Evolutionary conservation across 1,284 basidiomycete species (phyloP).

Genomic region (Lentinula novae-zelandiae): DNA sequence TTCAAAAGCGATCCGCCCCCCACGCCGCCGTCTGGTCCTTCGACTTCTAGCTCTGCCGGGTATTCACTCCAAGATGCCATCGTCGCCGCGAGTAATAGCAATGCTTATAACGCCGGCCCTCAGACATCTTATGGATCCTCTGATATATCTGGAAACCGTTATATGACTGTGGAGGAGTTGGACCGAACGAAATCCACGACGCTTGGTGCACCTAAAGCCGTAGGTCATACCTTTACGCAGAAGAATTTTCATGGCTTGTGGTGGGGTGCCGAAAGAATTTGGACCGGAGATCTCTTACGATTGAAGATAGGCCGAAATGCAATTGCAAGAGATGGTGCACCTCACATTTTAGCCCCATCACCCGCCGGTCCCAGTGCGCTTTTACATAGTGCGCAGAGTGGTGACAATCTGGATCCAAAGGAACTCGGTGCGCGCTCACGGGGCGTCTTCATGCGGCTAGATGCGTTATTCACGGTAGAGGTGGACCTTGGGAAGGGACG

Average conservation of each 20-base stretch:
- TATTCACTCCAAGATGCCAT: slow-evolving; percentile 29
- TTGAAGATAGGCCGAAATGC: slow-evolving; percentile 64
- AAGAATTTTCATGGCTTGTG: slow-evolving; percentile 76
- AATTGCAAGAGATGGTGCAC: slow-evolving; percentile 59
- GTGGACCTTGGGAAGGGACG: slow-evolving; percentile 35
- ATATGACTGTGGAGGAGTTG: background rate
- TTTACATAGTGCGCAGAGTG: slow-evolving; percentile 25
- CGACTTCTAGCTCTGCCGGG: slow-evolving; percentile 16
- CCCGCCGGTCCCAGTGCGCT: slow-evolving; percentile 39
- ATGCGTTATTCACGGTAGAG: slow-evolving; percentile 59
- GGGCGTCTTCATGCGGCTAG: slow-evolving; percentile 65
- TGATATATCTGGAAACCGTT: background rate
- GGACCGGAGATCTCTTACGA: slow-evolving; percentile 82
- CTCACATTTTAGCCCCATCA: slow-evolving; percentile 54
- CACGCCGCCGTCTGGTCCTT: slow-evolving; percentile 18
- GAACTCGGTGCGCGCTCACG: slow-evolving; percentile 54
- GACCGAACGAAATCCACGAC: background rate
- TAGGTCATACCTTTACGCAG: slow-evolving; percentile 37
- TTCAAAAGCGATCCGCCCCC: slow-evolving; percentile 21
- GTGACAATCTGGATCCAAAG: slow-evolving; percentile 22
- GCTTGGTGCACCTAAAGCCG: slow-evolving; percentile 10
- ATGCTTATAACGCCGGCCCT: slow-evolving; percentile 21
- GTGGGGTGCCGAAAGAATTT: slow-evolving; percentile 89
- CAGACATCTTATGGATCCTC: background rate
- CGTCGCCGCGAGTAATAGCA: slow-evolving; percentile 31